Conservation (phyloP, 78 protist genomes). For the Dictyostelium discoideum region dicty_2.7 NC_007090.3:4342001-4342500, state of each 20-base stretch:
- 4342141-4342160: background rate
- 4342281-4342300: background rate
- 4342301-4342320: background rate
- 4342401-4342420: background rate
- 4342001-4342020: background rate
- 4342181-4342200: too few species aligned
- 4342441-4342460: background rate
- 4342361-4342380: background rate
- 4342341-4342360: background rate
- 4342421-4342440: conserved; percentile 3
- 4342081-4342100: conserved; percentile 31
- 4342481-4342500: background rate
- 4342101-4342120: too few species aligned
- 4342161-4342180: too few species aligned
- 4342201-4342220: too few species aligned
- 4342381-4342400: background rate
- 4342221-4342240: background rate
- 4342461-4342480: background rate
- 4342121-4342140: background rate
- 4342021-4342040: background rate
- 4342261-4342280: background rate
- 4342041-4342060: conserved; percentile 13
- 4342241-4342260: background rate
- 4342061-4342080: background rate
- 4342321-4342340: background rate